These are phyloP conservation scores for Westerdykella ornata DNA, from an alignment of 2,329 filamentous ascomycete genomes.

Conservation along the genomic window DNA sequence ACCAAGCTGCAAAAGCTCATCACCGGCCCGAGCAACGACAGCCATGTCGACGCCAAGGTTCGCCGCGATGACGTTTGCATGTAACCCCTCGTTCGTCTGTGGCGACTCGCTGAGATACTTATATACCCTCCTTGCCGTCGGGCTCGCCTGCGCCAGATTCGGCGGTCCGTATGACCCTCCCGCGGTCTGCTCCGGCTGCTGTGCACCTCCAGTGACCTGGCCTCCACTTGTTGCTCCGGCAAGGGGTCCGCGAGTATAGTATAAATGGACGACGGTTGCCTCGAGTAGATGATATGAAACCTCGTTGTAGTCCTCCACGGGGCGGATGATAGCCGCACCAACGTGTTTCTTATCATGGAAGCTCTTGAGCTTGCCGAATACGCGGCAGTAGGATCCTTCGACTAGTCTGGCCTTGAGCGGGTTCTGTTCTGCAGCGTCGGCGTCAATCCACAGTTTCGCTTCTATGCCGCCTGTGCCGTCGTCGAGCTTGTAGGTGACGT, in stretches of 20 bases:
- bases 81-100: conserved; percentile 74
- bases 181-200: conserved; percentile 12
- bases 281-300: conserved; percentile 88
- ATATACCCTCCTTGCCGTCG: conserved; percentile 65
- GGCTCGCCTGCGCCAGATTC: conserved; percentile 33
- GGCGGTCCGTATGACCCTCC: conserved; percentile 31
- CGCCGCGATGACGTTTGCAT: conserved; percentile 69
- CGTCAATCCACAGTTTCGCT: conserved; percentile 79
- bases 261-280: conserved; percentile 79
- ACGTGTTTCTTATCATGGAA: conserved; percentile 82
- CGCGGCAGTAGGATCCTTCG: conserved; percentile 73
- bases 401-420: conserved; percentile 53
- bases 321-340: conserved; percentile 71
- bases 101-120: conserved; percentile 59
- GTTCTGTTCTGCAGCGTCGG: conserved; percentile 46
- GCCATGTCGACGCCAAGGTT: conserved; percentile 58
- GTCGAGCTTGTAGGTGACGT: conserved; percentile 87
- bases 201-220: conserved; percentile 33
- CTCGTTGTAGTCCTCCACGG: conserved; percentile 81
- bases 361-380: conserved; percentile 75
- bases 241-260: conserved; percentile 64
- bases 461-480: conserved; percentile 92
- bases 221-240: conserved; percentile 37
- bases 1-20: conserved; percentile 68
- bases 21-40: conserved; percentile 69